A percentile compares a stretch with the other conserved stretches of the same genome.
phyloP scores from a whole-genome alignment of 2,329 filamentous ascomycete genomes.

The Colletotrichum limetticola region DNA sequence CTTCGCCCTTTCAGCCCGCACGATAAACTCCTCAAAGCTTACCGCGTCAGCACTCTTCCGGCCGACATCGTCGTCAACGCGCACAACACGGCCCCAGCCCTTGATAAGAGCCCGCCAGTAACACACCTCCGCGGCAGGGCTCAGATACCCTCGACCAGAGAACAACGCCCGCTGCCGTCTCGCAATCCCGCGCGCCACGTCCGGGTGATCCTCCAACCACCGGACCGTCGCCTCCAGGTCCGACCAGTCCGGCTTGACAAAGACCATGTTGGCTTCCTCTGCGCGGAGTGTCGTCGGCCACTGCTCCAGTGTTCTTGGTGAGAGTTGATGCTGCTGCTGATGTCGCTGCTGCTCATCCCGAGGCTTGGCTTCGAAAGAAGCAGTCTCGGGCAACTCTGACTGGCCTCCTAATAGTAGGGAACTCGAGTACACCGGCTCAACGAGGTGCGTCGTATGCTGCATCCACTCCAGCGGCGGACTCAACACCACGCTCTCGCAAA shows the following conservation, averaged over 20 bases:
- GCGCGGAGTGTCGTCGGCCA: conserved; percentile 52
- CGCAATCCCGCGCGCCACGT: conserved; percentile 58
- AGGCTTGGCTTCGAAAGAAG: not conserved
- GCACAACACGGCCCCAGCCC: conserved; percentile 57
- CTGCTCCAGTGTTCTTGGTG: conserved; percentile 28
- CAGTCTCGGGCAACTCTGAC: not conserved
- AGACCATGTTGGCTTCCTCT: conserved; percentile 59
- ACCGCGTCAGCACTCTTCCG: conserved; percentile 21
- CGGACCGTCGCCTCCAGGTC: conserved; percentile 57
- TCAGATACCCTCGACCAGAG: conserved; percentile 56
- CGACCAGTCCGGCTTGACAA: conserved; percentile 61
- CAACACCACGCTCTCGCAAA: conserved; percentile 59
- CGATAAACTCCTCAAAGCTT: conserved; percentile 34
- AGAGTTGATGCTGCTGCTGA: not conserved
- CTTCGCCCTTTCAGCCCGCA: not conserved
- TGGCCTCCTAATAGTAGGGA: conserved; percentile 34
- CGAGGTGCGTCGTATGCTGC: conserved; percentile 61
- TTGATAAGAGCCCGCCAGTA: conserved; percentile 63
- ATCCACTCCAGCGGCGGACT: conserved; percentile 59
- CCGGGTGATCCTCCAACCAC: conserved; percentile 57
- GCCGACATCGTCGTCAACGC: conserved; percentile 41
- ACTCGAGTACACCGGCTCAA: conserved; percentile 55
- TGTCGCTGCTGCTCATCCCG: too few relatives aligned
- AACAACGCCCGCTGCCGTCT: conserved; percentile 56
- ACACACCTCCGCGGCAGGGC: conserved; percentile 61